phyloP scores from a whole-genome alignment of 129 eudicot genomes.

The Lactuca saligna region DNA sequence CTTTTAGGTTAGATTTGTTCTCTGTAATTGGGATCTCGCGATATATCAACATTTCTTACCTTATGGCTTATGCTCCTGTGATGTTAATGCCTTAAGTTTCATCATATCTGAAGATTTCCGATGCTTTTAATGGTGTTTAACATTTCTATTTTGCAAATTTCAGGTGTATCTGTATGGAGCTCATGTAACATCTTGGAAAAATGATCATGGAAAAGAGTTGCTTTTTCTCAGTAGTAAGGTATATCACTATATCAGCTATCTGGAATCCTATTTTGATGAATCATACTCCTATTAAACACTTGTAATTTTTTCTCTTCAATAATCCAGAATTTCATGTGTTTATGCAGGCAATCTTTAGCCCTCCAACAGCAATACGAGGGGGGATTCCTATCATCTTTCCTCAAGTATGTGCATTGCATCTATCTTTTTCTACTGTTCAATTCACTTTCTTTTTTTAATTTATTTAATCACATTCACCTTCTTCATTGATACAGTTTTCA shows the following conservation, averaged over 20 bases:
- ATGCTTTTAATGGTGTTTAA: constrained; percentile 11
- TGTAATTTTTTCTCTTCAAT: background rate
- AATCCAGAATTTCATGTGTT: background rate
- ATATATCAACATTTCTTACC: background rate
- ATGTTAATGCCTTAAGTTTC: background rate
- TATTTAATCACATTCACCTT: constrained; percentile 3
- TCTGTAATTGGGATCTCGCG: constrained; percentile 9
- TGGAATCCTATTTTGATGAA: background rate
- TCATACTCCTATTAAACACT: background rate
- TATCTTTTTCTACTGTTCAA: background rate
- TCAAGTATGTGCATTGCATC: background rate
- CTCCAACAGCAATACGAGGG: background rate
- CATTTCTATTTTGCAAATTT: constrained; percentile 16
- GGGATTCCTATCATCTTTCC: background rate
- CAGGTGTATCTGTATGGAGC: constrained; percentile 85
- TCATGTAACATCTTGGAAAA: constrained; percentile 93
- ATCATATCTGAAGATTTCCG: constrained; percentile 1
- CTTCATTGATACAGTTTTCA: constrained; percentile 54
- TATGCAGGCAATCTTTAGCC: background rate
- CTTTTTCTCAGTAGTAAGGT: constrained; percentile 89
- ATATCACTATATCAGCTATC: constrained; percentile 46
- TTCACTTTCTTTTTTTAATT: background rate
- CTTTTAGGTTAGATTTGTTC: constrained; percentile 5
- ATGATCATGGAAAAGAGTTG: constrained; percentile 71
- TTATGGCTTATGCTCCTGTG: background rate